phyloP scores from a whole-genome alignment of 2,329 filamentous ascomycete genomes.

The Pseudocercospora fijiensis region DNA sequence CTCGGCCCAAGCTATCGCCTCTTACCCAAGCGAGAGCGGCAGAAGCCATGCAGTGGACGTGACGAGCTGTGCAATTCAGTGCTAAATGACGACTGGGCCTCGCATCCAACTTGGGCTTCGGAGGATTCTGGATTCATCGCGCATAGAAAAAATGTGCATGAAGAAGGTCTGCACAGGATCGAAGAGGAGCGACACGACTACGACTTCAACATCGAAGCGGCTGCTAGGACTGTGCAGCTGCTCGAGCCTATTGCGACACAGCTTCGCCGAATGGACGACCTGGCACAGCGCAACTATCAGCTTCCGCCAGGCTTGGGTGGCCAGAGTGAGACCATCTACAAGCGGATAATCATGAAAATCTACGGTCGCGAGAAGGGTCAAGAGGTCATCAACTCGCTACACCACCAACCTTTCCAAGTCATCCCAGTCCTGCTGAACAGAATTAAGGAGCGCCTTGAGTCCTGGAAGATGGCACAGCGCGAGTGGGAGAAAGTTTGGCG shows the following conservation, averaged over 20 bases:
- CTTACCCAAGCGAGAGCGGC: conserved; percentile 82
- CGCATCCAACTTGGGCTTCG: conserved; percentile 96
- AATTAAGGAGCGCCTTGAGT: conserved; percentile 93
- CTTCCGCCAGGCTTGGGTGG: conserved; percentile 83
- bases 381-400: conserved; percentile 84
- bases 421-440: conserved; percentile 84
- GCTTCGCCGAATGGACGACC: conserved; percentile 69
- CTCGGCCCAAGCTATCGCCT: conserved; percentile 93
- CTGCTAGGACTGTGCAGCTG: conserved; percentile 90
- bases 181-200: conserved; percentile 99
- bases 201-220: conserved; percentile 96
- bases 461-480: conserved; percentile 94
- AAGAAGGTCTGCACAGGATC: conserved; percentile 91
- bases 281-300: conserved; percentile 68
- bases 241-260: conserved; percentile 92
- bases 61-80: conserved; percentile 93
- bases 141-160: conserved; percentile 92
- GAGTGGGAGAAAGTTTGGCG: conserved; percentile 99
- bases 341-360: conserved; percentile 95
- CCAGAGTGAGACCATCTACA: conserved; percentile 94
- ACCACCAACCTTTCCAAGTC: conserved; percentile 77
- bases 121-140: conserved; percentile 98
- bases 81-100: conserved; percentile 97
- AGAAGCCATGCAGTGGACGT: conserved; percentile 88
- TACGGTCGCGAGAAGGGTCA: conserved; percentile 83